Base-by-base conservation (phyloP, 2,329 filamentous ascomycete species). In the Penicillium glabrum region DNA sequence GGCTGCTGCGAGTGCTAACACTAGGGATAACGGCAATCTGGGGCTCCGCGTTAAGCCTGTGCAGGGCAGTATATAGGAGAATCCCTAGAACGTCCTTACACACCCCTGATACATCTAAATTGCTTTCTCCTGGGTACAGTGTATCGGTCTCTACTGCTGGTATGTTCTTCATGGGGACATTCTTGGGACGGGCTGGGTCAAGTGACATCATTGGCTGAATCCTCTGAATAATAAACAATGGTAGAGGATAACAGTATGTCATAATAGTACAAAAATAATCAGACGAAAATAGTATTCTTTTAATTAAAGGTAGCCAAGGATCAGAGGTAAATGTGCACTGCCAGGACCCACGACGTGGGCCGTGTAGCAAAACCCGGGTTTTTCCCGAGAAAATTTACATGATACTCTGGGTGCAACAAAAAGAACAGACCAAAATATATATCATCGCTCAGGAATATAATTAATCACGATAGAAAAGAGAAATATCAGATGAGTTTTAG, bases 161-260 rank as follows among this genome's bases (percentile, higher is more conserved):
- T 39, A 50, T 50, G 47, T 16, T 24, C 48, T 41, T 23, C 39
- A 13, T 21, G 6, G n/a, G 29, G 24, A 50, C 54, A 57, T 60
- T 58, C 45, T 26, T 55, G 16, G n/a, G 33, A 23, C 39, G 29
- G 57, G 51, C 50, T 53, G 52, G 47, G 41, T 9, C 14, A 24
- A 23, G 57, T 62, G 60, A 62, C 60, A 62, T 60, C 58, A 60
- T 58, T 46, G 39, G 19, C 39, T 41, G 10, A 19, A 39, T 2
- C 35, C n/a, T 41, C 37, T 41, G 39, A 41, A 23, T 21, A 41
- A 41, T 41, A 41, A 41, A 41, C 39, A 39, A 39, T 19, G 35
- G 35, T 19, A 39, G 35, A n/a, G 9, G 19, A 55, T 7, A 33
- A 23, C 21, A 23, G 21, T 10, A 37, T 37, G 31, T 33, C 31